Conservation (phyloP, 2,329 filamentous ascomycete genomes). For the Aspergillus phoenicis region DNA sequence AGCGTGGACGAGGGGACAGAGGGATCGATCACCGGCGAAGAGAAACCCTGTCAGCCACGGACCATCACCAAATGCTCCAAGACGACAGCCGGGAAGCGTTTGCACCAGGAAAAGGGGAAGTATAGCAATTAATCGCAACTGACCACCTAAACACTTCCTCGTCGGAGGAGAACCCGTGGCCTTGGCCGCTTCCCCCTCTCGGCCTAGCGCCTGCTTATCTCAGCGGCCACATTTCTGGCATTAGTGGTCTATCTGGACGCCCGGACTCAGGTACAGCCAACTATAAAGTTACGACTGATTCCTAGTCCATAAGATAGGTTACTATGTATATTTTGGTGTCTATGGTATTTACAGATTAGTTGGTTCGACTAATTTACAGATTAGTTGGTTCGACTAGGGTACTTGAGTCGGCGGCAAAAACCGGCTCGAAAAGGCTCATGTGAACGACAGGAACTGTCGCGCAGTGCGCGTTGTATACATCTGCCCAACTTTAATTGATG, state of each 20-base stretch:
- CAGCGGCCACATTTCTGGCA: neutral
- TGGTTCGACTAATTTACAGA: too few relatives aligned
- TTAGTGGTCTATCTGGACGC: neutral
- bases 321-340: too few relatives aligned
- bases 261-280: neutral
- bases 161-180: neutral
- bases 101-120: neutral
- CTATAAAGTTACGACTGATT: too few relatives aligned
- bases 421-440: too few relatives aligned
- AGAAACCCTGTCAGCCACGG: constrained; percentile 7
- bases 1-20: constrained; percentile 10
- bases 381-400: too few relatives aligned
- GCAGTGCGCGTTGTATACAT: too few relatives aligned
- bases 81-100: neutral
- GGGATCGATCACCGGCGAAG: constrained; percentile 10
- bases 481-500: too few relatives aligned
- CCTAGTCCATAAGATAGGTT: too few relatives aligned
- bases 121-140: constrained; percentile 26
- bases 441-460: too few relatives aligned
- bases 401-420: too few relatives aligned
- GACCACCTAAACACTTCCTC: constrained; percentile 34
- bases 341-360: too few relatives aligned
- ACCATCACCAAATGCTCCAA: constrained; percentile 12
- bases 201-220: constrained; percentile 1
- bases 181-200: constrained; percentile 1